Percentiles rank a stretch among this genome's conserved stretches.
Conservation (phyloP, 75 land plant genomes). For the Ceratopteris richardii region DNA sequence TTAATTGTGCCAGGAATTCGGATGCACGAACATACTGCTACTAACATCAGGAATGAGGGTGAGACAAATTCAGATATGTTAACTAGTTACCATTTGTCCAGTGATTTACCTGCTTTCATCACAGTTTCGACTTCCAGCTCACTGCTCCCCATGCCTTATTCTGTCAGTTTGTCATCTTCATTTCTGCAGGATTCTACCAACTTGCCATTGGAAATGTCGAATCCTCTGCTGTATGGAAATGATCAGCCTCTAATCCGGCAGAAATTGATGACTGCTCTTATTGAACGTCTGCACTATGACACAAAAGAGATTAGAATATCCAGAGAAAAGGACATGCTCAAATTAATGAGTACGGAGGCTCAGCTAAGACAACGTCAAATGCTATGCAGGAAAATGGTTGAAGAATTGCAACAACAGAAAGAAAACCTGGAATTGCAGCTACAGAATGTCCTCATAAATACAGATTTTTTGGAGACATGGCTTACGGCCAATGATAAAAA, state of each 20-base stretch:
- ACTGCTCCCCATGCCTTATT: no score
- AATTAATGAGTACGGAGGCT: conserved; percentile 10
- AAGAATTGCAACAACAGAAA: conserved; percentile 31
- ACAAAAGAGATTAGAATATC: neutral
- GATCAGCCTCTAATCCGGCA: neutral
- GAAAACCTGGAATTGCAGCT: conserved; percentile 35
- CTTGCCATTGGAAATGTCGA: neutral
- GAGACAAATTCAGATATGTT: no score
- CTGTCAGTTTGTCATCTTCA: no score
- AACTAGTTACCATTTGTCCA: no score
- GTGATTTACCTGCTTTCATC: no score
- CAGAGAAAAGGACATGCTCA: neutral
- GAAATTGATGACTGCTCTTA: conserved; percentile 23
- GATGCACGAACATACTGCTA: no score
- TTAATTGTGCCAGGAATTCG: no score
- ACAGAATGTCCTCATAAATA: conserved; percentile 22
- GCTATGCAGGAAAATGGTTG: conserved; percentile 13
- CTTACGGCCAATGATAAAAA: conserved; percentile 22
- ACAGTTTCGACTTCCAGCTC: no score
- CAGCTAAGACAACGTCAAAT: conserved; percentile 21
- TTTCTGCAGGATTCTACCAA: no score
- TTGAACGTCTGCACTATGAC: neutral
- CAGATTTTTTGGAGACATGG: conserved; percentile 46
- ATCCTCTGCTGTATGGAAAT: neutral
- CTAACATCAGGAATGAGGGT: no score